Percentiles rank a stretch among this genome's conserved stretches.
phyloP scores from a whole-genome alignment of 2,329 filamentous ascomycete genomes.

The Neodidymelliopsis sp. region DNA sequence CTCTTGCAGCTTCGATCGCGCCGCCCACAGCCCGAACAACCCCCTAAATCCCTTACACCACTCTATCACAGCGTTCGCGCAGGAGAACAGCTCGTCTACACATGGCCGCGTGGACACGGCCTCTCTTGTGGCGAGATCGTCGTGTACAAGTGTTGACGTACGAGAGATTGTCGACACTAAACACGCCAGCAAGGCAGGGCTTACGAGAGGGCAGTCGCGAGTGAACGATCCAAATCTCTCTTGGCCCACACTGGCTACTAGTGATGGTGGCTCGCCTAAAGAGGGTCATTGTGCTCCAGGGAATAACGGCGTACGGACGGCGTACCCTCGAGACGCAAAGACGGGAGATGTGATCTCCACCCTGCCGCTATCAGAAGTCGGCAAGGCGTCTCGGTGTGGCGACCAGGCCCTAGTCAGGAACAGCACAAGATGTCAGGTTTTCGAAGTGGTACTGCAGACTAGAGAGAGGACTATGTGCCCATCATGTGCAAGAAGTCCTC shows the following conservation, averaged over 20 bases:
- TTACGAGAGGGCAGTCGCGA: conserved; percentile 3
- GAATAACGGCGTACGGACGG: conserved; percentile 11
- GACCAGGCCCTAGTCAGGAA: conserved; percentile 15
- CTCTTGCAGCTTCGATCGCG: conserved; percentile 36
- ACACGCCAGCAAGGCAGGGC: not conserved
- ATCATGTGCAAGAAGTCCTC: conserved; percentile 31
- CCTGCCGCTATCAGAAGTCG: conserved; percentile 29
- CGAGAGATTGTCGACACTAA: not conserved
- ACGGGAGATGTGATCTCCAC: conserved; percentile 23
- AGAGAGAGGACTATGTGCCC: conserved; percentile 34
- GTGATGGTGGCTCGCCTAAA: conserved; percentile 3
- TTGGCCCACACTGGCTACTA: conserved; percentile 1
- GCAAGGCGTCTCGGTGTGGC: conserved; percentile 28
- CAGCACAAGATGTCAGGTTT: conserved; percentile 29
- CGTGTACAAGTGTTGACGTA: not conserved
- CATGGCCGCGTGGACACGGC: not conserved
- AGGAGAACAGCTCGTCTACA: not conserved
- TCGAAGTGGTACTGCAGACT: conserved; percentile 35
- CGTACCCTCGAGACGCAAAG: conserved; percentile 20
- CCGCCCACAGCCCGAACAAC: conserved; percentile 23
- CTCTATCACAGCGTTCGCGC: conserved; percentile 24
- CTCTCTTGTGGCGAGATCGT: not conserved
- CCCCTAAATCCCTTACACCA: conserved; percentile 34
- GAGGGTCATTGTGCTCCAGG: not conserved
- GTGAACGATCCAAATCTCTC: not conserved